Evolutionary conservation across 345 rosid species (phyloP).

Genomic region (Eucalyptus tenuipes): DNA sequence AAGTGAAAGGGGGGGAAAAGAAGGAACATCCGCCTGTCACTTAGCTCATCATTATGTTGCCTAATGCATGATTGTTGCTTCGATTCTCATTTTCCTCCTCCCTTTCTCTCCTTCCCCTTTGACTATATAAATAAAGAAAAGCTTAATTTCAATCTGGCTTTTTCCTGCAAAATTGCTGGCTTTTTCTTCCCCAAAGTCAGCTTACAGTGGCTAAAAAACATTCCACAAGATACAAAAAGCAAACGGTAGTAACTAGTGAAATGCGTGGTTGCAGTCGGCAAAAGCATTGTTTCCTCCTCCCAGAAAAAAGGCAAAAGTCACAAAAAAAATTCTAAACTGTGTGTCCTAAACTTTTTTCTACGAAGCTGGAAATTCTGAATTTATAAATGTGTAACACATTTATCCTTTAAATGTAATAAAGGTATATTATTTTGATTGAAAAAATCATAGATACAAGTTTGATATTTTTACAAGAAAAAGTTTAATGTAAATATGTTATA

Average conservation of each 20-base stretch:
- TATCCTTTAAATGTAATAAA: no score
- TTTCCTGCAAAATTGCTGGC: neutral
- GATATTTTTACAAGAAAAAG: accelerated
- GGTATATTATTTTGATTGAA: no score
- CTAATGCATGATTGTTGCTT: neutral
- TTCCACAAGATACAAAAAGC: neutral
- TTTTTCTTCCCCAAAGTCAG: neutral
- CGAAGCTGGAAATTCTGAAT: no score
- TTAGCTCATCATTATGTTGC: neutral
- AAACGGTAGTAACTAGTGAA: neutral
- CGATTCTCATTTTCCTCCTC: neutral
- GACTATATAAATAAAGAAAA: neutral
- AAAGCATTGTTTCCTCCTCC: neutral
- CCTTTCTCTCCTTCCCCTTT: neutral
- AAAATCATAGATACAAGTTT: accelerated
- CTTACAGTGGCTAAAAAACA: neutral
- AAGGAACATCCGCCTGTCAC: neutral
- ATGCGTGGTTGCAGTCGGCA: neutral
- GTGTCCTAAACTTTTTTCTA: neutral
- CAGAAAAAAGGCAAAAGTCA: neutral
- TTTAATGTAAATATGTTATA: accelerated
- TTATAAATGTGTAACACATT: no score
- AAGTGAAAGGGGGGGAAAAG: neutral
- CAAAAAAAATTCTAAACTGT: no score
- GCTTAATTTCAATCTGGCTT: neutral